A percentile compares a stretch with the other conserved stretches of the same genome.
Conservation (phyloP, 768 basidiomycete species). For the Dictyophora rubrovolvata region DNA sequence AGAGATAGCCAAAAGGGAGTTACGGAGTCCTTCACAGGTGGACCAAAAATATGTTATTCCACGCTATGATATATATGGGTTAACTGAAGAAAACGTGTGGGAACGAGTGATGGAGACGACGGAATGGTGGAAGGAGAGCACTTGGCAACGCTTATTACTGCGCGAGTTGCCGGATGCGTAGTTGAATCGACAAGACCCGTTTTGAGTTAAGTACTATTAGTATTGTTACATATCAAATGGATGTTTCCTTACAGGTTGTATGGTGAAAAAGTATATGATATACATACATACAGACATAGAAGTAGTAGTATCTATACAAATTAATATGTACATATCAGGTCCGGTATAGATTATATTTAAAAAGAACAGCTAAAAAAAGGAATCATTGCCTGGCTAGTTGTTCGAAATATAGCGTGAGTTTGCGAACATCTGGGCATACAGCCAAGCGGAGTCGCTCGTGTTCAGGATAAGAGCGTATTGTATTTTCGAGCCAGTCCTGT, state of each 20-base stretch:
- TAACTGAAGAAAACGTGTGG: conserved; percentile 81
- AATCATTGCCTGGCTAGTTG: conserved; percentile 13
- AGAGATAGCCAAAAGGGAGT: conserved; percentile 72
- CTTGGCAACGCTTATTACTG: conserved; percentile 73
- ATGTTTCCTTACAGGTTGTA: too few species aligned
- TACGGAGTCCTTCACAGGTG: conserved; percentile 19
- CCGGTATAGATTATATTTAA: too few species aligned
- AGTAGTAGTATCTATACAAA: too few species aligned
- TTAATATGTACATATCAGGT: too few species aligned
- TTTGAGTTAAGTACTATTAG: too few species aligned
- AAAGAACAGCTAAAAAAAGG: too few species aligned
- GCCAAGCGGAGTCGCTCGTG: conserved; percentile 58
- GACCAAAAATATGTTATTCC: conserved; percentile 13
- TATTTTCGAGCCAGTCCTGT: conserved; percentile 47
- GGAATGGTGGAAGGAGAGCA: conserved; percentile 90
- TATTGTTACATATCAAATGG: too few species aligned
- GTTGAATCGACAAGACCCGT: background rate
- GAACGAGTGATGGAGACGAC: conserved; percentile 72
- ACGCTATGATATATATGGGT: conserved; percentile 79
- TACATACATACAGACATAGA: too few species aligned
- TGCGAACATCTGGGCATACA: conserved; percentile 53
- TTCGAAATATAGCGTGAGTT: conserved; percentile 54
- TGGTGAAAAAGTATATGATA: too few species aligned
- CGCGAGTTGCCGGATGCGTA: conserved; percentile 74
- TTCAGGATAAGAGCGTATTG: conserved; percentile 45